phyloP scores from a whole-genome alignment of 768 basidiomycete species.

The Kwoniella europaea region DNA sequence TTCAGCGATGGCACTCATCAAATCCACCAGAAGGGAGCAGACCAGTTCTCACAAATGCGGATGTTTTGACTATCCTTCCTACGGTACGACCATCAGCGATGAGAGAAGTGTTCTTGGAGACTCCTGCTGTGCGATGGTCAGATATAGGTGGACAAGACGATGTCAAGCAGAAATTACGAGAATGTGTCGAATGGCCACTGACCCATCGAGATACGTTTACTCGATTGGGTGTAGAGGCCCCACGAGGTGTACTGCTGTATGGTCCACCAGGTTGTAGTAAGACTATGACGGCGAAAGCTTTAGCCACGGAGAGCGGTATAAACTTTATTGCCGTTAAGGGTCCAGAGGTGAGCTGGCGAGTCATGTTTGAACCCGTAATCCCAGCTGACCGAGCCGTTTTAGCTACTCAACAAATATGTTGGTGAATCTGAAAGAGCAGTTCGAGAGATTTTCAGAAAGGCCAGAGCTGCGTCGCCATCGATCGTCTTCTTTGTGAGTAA shows the following conservation, averaged over 20 bases:
- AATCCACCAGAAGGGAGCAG: conserved; percentile 1
- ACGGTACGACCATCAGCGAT: conserved; percentile 88
- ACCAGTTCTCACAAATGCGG: conserved; percentile 63
- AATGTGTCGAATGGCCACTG: conserved; percentile 95
- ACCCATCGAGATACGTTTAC: conserved; percentile 83
- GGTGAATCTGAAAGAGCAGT: conserved; percentile 96
- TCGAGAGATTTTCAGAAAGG: conserved; percentile 93
- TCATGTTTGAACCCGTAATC: background rate
- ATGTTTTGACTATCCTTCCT: conserved; percentile 75
- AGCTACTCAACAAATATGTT: conserved; percentile 95
- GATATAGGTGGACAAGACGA: conserved; percentile 86
- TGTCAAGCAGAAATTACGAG: conserved; percentile 82
- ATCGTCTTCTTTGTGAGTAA: conserved; percentile 90
- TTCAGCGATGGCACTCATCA: conserved; percentile 73
- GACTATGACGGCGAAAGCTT: conserved; percentile 87
- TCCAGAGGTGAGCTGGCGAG: conserved; percentile 73
- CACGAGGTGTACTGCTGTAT: conserved; percentile 87
- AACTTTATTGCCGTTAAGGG: conserved; percentile 98
- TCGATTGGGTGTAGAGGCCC: conserved; percentile 83
- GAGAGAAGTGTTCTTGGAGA: conserved; percentile 88
- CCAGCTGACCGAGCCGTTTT: background rate
- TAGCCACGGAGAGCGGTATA: conserved; percentile 89
- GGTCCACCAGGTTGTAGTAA: conserved; percentile 98
- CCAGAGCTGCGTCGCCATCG: conserved; percentile 88
- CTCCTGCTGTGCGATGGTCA: conserved; percentile 76